phyloP scores from a whole-genome alignment of 1,139 yeast species.

The Arxiozyma bovina region DNA sequence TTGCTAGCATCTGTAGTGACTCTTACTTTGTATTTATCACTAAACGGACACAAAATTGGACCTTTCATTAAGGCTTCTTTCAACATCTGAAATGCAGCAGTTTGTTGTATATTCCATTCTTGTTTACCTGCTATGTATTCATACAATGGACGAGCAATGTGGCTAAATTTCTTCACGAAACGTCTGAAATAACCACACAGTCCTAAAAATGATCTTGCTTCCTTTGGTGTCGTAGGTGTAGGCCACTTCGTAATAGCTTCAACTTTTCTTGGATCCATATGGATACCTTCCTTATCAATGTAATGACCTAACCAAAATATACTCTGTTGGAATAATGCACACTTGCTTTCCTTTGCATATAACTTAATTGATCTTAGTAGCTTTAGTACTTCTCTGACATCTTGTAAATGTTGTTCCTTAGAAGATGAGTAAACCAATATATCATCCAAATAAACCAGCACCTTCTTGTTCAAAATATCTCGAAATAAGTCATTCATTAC shows the following conservation, averaged over 20 bases:
- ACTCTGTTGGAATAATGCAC: neutral
- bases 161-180: neutral
- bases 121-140: neutral
- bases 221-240: neutral
- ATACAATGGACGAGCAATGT: neutral
- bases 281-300: neutral
- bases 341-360: neutral
- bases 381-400: slow-evolving; percentile 5
- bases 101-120: neutral
- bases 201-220: neutral
- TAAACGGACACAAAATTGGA: neutral
- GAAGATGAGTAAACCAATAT: slow-evolving; percentile 18
- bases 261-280: neutral
- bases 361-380: neutral
- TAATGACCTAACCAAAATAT: neutral
- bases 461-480: slow-evolving; percentile 9
- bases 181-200: neutral
- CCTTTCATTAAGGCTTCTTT: neutral
- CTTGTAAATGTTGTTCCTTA: slow-evolving; percentile 12
- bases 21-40: neutral
- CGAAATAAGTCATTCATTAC: slow-evolving; percentile 10
- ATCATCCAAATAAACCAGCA: slow-evolving; percentile 24
- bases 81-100: neutral
- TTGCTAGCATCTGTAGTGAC: neutral
- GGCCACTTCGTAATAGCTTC: neutral